Evolutionary conservation across 257 asterid genomes (phyloP).

Genomic region (Primulina eburnea): DNA sequence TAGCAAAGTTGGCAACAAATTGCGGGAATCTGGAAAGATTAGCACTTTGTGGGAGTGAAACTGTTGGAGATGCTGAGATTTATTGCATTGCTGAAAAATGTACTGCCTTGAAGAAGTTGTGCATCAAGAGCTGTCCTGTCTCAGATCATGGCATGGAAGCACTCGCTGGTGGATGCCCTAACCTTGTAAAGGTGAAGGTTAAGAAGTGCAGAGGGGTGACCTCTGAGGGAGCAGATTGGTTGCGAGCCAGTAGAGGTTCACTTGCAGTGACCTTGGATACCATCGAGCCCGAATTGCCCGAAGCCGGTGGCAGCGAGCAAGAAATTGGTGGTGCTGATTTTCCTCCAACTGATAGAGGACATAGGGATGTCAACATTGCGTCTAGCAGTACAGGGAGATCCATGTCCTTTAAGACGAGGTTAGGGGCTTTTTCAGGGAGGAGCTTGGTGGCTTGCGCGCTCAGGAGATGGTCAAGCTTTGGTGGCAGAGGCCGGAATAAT

Average conservation of each 20-base stretch:
- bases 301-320: slow-evolving; percentile 17
- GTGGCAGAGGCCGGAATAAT: slow-evolving; percentile 48
- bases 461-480: slow-evolving; percentile 72
- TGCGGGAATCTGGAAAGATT: slow-evolving; percentile 75
- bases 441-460: slow-evolving; percentile 55
- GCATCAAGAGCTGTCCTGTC: slow-evolving; percentile 88
- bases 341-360: not conserved
- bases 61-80: slow-evolving; percentile 79
- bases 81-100: slow-evolving; percentile 78
- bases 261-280: slow-evolving; percentile 74
- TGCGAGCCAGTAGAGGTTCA: slow-evolving; percentile 65
- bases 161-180: slow-evolving; percentile 87
- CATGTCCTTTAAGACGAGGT: slow-evolving; percentile 59
- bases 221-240: slow-evolving; percentile 68
- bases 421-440: slow-evolving; percentile 62
- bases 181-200: slow-evolving; percentile 84
- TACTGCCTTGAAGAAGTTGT: slow-evolving; percentile 66
- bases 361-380: slow-evolving; percentile 26
- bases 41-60: slow-evolving; percentile 85
- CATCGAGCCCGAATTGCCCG: slow-evolving; percentile 45
- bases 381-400: slow-evolving; percentile 53
- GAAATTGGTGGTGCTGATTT: slow-evolving; percentile 36
- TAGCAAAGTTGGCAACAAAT: slow-evolving; percentile 40
- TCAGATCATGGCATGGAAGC: slow-evolving; percentile 83
- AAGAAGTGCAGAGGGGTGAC: slow-evolving; percentile 90